phyloP scores from a whole-genome alignment of 176 grass and related monocot species.

The Avena atlantica region DNA sequence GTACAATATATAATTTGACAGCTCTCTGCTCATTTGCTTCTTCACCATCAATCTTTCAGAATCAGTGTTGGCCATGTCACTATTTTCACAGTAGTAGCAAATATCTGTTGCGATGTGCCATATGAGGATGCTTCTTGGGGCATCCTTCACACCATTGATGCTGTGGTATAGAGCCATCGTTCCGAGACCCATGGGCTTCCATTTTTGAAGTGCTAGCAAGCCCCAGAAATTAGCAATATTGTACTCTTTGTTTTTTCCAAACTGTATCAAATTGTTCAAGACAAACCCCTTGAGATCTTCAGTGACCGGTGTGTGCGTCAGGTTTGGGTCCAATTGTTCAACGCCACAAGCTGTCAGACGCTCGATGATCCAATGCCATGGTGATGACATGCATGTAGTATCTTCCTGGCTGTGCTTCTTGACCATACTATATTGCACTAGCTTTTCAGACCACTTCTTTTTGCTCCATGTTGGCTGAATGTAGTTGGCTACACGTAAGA shows the following conservation, averaged over 20 bases:
- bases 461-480: background rate
- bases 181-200: background rate
- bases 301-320: background rate
- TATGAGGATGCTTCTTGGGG: background rate
- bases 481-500: background rate
- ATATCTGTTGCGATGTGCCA: constrained; percentile 26
- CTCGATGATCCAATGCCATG: background rate
- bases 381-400: background rate
- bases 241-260: fast-evolving
- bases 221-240: background rate
- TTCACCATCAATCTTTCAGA: background rate
- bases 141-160: background rate
- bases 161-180: background rate
- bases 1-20: constrained; percentile 10
- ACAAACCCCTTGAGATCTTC: background rate
- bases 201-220: background rate
- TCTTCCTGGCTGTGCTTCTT: background rate
- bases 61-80: background rate
- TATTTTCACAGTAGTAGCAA: background rate
- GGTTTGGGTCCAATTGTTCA: background rate
- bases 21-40: background rate
- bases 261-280: background rate
- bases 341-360: fast-evolving
- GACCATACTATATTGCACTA: constrained; percentile 28
- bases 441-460: background rate